Evolutionary conservation across 169 alveolate genomes (phyloP).

Genomic region (Eimeria mitis): DNA sequence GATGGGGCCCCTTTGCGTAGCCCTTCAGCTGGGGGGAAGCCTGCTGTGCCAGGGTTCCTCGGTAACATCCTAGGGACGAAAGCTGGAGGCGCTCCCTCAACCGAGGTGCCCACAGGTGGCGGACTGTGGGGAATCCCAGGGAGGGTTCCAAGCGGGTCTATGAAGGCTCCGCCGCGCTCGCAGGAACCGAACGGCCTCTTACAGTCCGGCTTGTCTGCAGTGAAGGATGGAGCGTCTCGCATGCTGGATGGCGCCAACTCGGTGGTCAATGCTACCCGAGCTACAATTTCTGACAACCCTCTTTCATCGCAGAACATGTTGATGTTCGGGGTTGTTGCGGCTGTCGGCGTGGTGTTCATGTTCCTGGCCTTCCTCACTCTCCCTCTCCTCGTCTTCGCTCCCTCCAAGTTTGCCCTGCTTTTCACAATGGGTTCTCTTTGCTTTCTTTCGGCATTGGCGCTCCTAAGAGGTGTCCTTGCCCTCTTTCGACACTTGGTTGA

Average conservation of each 20-base stretch:
- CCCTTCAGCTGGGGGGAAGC: conserved; percentile 49
- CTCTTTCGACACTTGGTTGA: conserved; percentile 71
- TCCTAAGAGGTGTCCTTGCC: conserved; percentile 75
- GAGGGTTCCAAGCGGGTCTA: conserved; percentile 54
- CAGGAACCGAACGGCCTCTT: conserved; percentile 75
- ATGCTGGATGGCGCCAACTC: conserved; percentile 66
- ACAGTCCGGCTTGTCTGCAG: conserved; percentile 76
- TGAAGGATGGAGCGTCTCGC: conserved; percentile 78
- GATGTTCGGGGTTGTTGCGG: conserved; percentile 80
- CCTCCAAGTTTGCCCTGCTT: conserved; percentile 78
- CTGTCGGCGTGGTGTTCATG: conserved; percentile 79
- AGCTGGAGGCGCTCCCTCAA: conserved; percentile 1
- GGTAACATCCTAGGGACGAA: conserved; percentile 67
- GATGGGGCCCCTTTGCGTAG: conserved; percentile 57
- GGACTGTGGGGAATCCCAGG: conserved; percentile 50
- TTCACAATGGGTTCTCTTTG: conserved; percentile 81
- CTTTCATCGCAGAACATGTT: conserved; percentile 77
- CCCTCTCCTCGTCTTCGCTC: conserved; percentile 82
- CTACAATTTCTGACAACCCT: conserved; percentile 65
- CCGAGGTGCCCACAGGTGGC: not conserved
- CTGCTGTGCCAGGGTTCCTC: conserved; percentile 60
- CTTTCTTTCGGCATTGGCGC: conserved; percentile 69
- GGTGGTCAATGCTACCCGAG: conserved; percentile 60
- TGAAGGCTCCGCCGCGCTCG: conserved; percentile 62
- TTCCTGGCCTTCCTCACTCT: conserved; percentile 81